Percentiles rank a stretch among this genome's conserved stretches.
These are phyloP conservation scores for Aureobasidium uvarum DNA, from an alignment of 2,329 filamentous ascomycete species.

Conservation along the genomic window DNA sequence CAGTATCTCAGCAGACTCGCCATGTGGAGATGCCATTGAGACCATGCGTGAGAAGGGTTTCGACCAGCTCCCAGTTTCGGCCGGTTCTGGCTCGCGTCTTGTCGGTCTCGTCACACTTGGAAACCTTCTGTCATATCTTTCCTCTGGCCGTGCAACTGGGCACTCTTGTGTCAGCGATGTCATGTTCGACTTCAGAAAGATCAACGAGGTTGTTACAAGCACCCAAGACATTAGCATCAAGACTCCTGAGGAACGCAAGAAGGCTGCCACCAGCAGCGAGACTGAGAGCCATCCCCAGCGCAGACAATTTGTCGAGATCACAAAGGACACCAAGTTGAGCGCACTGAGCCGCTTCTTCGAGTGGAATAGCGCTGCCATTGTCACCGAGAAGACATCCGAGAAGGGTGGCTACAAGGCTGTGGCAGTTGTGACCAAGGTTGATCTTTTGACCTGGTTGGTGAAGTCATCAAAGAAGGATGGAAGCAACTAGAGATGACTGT, in stretches of 20 bases:
- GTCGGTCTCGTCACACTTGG: slow-evolving; percentile 93
- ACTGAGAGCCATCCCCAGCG: slow-evolving; percentile 48
- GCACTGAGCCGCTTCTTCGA: slow-evolving; percentile 91
- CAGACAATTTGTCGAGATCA: slow-evolving; percentile 88
- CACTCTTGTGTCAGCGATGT: slow-evolving; percentile 75
- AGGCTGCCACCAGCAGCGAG: slow-evolving; percentile 30
- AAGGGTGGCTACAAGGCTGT: slow-evolving; percentile 67
- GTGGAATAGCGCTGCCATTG: slow-evolving; percentile 95
- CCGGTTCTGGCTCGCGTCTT: slow-evolving; percentile 63
- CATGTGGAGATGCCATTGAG: slow-evolving; percentile 87
- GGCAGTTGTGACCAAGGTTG: slow-evolving; percentile 94
- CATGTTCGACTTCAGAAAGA: slow-evolving; percentile 93
- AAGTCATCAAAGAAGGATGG: slow-evolving; percentile 51
- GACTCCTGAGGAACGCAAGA: slow-evolving; percentile 42
- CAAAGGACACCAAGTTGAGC: slow-evolving; percentile 78
- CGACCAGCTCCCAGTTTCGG: slow-evolving; percentile 87
- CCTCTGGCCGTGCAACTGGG: slow-evolving; percentile 72
- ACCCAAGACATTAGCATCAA: slow-evolving; percentile 60
- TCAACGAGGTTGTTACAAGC: slow-evolving; percentile 90
- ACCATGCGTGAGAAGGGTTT: slow-evolving; percentile 98
- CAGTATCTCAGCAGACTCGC: slow-evolving; percentile 67
- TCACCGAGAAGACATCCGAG: slow-evolving; percentile 71
- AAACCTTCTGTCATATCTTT: slow-evolving; percentile 89
- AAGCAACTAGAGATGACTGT: slow-evolving; percentile 12
- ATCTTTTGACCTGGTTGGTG: slow-evolving; percentile 88